These are phyloP conservation scores for Suillus clintonianus DNA, from an alignment of 768 basidiomycete genomes.

Conservation along the genomic window DNA sequence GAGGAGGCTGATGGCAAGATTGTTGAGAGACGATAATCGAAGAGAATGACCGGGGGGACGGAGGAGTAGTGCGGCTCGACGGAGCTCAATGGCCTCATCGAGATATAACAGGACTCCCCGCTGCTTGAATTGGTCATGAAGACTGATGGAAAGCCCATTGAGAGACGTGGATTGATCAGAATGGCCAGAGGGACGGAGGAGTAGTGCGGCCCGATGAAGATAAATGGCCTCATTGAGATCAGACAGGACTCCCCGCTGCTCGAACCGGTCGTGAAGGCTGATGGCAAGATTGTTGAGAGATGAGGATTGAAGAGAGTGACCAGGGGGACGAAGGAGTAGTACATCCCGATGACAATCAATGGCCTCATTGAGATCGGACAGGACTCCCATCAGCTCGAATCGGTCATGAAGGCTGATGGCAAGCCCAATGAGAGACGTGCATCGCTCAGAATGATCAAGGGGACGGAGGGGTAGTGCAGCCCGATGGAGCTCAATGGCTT, in stretches of 20 bases:
- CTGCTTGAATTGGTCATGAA: slow-evolving; percentile 8
- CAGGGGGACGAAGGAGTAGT: background rate
- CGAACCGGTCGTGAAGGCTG: slow-evolving; percentile 4
- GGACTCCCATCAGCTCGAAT: slow-evolving; percentile 10
- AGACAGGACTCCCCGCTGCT: background rate
- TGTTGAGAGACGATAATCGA: slow-evolving; percentile 9
- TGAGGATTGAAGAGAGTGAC: slow-evolving; percentile 18
- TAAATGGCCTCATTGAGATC: slow-evolving; percentile 19
- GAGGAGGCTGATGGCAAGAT: slow-evolving; percentile 15
- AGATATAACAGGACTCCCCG: slow-evolving; percentile 13
- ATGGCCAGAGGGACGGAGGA: slow-evolving; percentile 3
- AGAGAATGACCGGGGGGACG: background rate
- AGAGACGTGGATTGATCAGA: background rate
- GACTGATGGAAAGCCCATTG: slow-evolving; percentile 13
- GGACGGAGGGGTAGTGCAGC: slow-evolving; percentile 4
- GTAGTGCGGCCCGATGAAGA: slow-evolving; percentile 1
- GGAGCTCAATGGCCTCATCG: slow-evolving; percentile 14
- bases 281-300: slow-evolving; percentile 6
- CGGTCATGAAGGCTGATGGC: slow-evolving; percentile 9
- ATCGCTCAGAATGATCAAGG: slow-evolving; percentile 4
- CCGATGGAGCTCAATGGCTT: slow-evolving; percentile 5
- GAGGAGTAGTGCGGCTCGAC: background rate
- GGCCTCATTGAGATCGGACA: slow-evolving; percentile 17
- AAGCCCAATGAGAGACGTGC: slow-evolving; percentile 14
- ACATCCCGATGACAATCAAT: slow-evolving; percentile 2